Percentiles rank a stretch among this genome's conserved stretches.
These are phyloP conservation scores for Elaeis oleifera DNA, from an alignment of 202 grass and related monocot species.

Conservation along the genomic window DNA sequence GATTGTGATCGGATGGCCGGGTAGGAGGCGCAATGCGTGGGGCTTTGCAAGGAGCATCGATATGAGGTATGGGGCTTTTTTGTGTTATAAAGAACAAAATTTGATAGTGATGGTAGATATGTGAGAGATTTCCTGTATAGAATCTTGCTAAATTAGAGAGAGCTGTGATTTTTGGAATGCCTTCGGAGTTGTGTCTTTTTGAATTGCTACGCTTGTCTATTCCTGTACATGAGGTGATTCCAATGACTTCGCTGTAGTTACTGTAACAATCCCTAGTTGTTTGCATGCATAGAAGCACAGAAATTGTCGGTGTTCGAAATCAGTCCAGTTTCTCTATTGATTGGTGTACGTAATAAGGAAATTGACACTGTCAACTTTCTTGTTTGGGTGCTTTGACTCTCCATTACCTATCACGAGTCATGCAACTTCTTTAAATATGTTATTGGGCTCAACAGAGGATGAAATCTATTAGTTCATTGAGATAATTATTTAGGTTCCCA, in stretches of 20 bases:
- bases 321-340: no score
- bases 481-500: no score
- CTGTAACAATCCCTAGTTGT: no score
- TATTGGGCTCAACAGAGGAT: no score
- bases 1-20: constrained; percentile 26
- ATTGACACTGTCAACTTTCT: no score
- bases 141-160: constrained; percentile 39
- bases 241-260: not conserved
- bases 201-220: constrained; percentile 2
- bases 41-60: constrained; percentile 10
- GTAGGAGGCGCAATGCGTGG: not conserved
- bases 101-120: constrained; percentile 21
- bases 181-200: not conserved
- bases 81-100: constrained; percentile 18
- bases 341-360: no score
- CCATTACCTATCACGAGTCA: no score
- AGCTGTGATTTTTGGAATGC: not conserved
- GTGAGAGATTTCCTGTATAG: constrained; percentile 23
- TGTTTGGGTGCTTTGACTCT: no score
- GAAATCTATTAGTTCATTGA: no score
- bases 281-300: no score
- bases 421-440: no score
- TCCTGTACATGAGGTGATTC: not conserved
- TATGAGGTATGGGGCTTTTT: constrained; percentile 3
- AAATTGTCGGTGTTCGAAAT: no score